Percentiles rank a stretch among this genome's conserved stretches.
phyloP scores from a whole-genome alignment of 768 basidiomycete species.

The Naganishia onofrii region DNA sequence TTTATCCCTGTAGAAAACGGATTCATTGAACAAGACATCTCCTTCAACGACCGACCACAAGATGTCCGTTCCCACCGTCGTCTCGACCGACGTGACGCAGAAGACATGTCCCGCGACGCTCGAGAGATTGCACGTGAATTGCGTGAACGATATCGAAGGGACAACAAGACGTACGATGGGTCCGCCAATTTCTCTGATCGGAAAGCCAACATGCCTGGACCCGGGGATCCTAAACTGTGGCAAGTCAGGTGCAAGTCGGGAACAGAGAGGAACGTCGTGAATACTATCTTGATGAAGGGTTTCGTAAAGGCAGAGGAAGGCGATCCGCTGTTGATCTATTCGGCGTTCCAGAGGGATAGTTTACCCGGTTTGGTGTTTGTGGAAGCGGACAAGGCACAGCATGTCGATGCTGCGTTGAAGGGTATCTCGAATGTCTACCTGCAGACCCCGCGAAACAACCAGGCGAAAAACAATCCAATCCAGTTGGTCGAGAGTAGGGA shows the following conservation, averaged over 20 bases:
- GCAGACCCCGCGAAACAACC: slow-evolving; percentile 46
- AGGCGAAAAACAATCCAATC: slow-evolving; percentile 54
- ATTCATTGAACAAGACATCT: slow-evolving; percentile 53
- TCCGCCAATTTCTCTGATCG: slow-evolving; percentile 85
- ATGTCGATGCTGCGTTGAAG: slow-evolving; percentile 77
- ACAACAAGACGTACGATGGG: slow-evolving; percentile 72
- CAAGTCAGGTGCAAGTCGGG: slow-evolving; percentile 92
- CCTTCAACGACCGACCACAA: slow-evolving; percentile 36
- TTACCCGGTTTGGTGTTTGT: slow-evolving; percentile 94
- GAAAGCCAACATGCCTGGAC: slow-evolving; percentile 73
- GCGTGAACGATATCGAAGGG: slow-evolving; percentile 70
- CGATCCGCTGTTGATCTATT: slow-evolving; percentile 77
- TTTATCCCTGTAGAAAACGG: slow-evolving; percentile 48
- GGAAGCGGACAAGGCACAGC: slow-evolving; percentile 81
- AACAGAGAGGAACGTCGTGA: slow-evolving; percentile 86
- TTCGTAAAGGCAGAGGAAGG: slow-evolving; percentile 69
- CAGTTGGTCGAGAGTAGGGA: slow-evolving; percentile 61
- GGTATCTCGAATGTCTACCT: slow-evolving; percentile 92
- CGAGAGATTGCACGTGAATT: slow-evolving; percentile 80
- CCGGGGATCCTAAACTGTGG: slow-evolving; percentile 93
- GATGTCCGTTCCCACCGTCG: slow-evolving; percentile 52
- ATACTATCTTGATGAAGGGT: slow-evolving; percentile 90
- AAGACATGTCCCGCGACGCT: slow-evolving; percentile 67
- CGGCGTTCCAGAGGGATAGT: slow-evolving; percentile 94
- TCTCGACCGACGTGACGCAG: slow-evolving; percentile 64